phyloP scores from a whole-genome alignment of 2,329 filamentous ascomycete genomes.

The Pochonia chlamydosporia region DNA sequence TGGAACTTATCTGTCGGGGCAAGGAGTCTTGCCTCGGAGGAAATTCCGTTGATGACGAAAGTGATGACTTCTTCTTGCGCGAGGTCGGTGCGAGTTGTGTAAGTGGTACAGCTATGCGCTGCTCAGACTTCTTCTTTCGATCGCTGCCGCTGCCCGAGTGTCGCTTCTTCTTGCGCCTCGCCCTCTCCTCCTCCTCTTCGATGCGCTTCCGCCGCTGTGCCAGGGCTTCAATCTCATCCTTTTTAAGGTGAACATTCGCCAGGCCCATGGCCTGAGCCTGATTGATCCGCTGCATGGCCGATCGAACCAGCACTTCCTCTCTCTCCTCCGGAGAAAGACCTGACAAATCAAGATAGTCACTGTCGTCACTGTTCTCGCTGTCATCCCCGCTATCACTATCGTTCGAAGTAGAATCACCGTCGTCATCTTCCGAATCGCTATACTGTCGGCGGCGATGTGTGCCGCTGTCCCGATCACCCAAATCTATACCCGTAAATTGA shows the following conservation, averaged over 20 bases:
- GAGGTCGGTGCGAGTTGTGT: constrained; percentile 42
- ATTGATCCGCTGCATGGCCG: constrained; percentile 73
- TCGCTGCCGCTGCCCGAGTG: constrained; percentile 28
- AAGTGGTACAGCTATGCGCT: constrained; percentile 48
- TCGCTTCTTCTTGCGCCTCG: constrained; percentile 57
- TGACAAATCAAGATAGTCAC: constrained; percentile 41
- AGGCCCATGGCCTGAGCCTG: constrained; percentile 71
- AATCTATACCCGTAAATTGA: constrained; percentile 54
- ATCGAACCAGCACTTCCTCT: constrained; percentile 71
- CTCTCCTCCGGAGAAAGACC: constrained; percentile 54
- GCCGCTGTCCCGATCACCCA: constrained; percentile 36
- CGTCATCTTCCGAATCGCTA: constrained; percentile 23
- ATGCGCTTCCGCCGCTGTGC: constrained; percentile 61
- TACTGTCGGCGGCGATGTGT: constrained; percentile 32
- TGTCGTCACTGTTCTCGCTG: constrained; percentile 30
- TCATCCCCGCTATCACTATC: constrained; percentile 24
- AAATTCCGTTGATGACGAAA: constrained; percentile 11
- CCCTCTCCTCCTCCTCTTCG: constrained; percentile 53
- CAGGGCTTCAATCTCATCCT: constrained; percentile 74
- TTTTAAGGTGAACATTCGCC: constrained; percentile 71
- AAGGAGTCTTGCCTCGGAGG: constrained; percentile 27
- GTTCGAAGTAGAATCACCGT: constrained; percentile 24
- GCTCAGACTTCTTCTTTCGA: constrained; percentile 34
- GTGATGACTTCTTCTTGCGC: constrained; percentile 26
- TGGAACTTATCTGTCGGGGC: constrained; percentile 32